phyloP scores from a whole-genome alignment of 2,329 filamentous ascomycete species.

The Aspergillus cejpii region DNA sequence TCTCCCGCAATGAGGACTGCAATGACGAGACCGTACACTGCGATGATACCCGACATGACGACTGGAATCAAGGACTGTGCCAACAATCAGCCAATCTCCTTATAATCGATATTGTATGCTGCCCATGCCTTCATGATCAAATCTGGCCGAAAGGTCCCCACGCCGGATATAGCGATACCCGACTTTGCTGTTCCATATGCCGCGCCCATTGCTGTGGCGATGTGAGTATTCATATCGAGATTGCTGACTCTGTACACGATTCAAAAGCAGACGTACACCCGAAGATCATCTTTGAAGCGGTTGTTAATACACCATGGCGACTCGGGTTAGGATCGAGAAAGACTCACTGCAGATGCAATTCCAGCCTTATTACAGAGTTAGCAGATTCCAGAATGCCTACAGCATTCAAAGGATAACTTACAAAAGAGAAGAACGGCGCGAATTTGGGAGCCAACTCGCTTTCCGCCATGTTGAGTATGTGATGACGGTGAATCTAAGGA shows the following conservation, averaged over 20 bases:
- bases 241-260: slow-evolving; percentile 5
- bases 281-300: slow-evolving; percentile 44
- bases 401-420: slow-evolving; percentile 35
- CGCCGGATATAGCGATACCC: slow-evolving; percentile 61
- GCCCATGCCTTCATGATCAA: slow-evolving; percentile 59
- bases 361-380: slow-evolving; percentile 38
- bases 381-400: slow-evolving; percentile 11
- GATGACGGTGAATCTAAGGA: background rate
- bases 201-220: slow-evolving; percentile 52
- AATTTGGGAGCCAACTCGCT: slow-evolving; percentile 55
- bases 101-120: background rate
- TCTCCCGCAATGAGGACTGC: slow-evolving; percentile 92
- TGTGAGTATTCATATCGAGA: slow-evolving; percentile 16
- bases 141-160: slow-evolving; percentile 60
- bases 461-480: slow-evolving; percentile 35
- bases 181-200: slow-evolving; percentile 64
- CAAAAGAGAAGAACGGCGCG: slow-evolving; percentile 63
- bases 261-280: slow-evolving; percentile 39
- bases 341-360: slow-evolving; percentile 45
- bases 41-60: slow-evolving; percentile 98
- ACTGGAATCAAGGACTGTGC: slow-evolving; percentile 46
- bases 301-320: slow-evolving; percentile 20
- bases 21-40: slow-evolving; percentile 95
- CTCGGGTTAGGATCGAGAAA: slow-evolving; percentile 1
- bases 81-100: slow-evolving; percentile 15